A percentile compares a stretch with the other conserved stretches of the same genome.
Conservation (phyloP, 1,284 basidiomycete species). For the Microbotryum scabiosae region DNA sequence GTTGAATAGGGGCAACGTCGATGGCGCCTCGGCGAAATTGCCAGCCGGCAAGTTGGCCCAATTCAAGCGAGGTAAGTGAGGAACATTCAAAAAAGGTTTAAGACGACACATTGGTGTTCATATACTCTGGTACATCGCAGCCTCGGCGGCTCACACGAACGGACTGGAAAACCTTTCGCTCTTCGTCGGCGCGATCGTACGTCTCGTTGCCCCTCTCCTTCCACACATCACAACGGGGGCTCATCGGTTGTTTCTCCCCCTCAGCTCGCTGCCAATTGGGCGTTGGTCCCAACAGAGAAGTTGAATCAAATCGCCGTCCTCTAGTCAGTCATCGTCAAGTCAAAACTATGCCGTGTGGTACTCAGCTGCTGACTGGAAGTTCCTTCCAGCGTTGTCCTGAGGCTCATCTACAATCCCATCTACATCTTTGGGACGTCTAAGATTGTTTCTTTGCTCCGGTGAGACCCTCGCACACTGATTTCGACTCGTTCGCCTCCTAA, state of each 20-base stretch:
- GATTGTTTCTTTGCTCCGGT: neutral
- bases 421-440: neutral
- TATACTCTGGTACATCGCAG: neutral
- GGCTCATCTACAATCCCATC: neutral
- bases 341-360: neutral
- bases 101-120: no score
- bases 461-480: neutral
- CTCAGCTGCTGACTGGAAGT: no score
- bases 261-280: neutral
- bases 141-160: constrained; percentile 1
- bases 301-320: neutral
- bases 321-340: neutral
- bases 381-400: neutral
- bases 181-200: neutral
- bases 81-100: no score
- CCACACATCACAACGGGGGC: neutral
- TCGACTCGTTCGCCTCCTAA: no score
- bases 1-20: constrained; percentile 1
- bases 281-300: neutral
- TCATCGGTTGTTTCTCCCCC: no score
- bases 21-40: neutral
- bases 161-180: neutral
- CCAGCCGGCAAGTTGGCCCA: neutral
- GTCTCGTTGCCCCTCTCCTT: neutral
- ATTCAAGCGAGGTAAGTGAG: neutral